Evolutionary conservation across 31 red algal species (phyloP), one percentile per base, ranked within the genome.

Genomic region (Endocladia muricata): DNA sequence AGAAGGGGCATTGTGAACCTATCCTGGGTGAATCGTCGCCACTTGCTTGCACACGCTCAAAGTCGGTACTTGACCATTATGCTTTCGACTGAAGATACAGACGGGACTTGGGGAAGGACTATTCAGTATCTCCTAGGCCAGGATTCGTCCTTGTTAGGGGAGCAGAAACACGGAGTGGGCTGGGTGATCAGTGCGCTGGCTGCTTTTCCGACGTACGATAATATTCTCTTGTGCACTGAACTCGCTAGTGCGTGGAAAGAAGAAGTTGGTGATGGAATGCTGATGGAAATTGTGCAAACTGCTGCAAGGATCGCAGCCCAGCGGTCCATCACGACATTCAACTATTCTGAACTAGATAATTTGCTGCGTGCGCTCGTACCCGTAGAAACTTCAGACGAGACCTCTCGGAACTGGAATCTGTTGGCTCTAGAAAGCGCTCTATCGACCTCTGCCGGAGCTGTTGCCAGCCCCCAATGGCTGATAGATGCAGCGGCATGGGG

Each of bases 401-500:
- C 41, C 30, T 85, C 70, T 0, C 63, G 78, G 31, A 74, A 90
- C 33, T 90, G 86, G 86, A 73, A 90, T 69, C 29, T 81, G 21
- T 51, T 82, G 34, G 86, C 86, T 13, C 30, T 83, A 63, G 78
- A 90, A 49, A 70, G 67, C 13, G 77, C 86, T 15, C 70, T 90
- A 35, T 26, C 61, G 17, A 70, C 51, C 25, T 64, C 76, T 48
- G 7, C 43, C 4, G 78, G 86, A n/a, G 26, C 41, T 39, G 55
- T 5, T 2, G 61, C 44, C 43, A 65, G 55, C 33, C 86, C 86
- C 3, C 70, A 83, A 40, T 90, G 86, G 86, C 71, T 90, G 35
- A 26, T 83, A 21, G 78, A 90, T 54, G 76, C 70, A 1, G 77
- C 86, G 32, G 86, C 86, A 29, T 77, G 62, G 70, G 86, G 86